Evolutionary conservation across 108 stramenopile genomes (phyloP), one percentile per base, ranked within the genome.

Genomic region (Aurantiochytrium sp.): DNA sequence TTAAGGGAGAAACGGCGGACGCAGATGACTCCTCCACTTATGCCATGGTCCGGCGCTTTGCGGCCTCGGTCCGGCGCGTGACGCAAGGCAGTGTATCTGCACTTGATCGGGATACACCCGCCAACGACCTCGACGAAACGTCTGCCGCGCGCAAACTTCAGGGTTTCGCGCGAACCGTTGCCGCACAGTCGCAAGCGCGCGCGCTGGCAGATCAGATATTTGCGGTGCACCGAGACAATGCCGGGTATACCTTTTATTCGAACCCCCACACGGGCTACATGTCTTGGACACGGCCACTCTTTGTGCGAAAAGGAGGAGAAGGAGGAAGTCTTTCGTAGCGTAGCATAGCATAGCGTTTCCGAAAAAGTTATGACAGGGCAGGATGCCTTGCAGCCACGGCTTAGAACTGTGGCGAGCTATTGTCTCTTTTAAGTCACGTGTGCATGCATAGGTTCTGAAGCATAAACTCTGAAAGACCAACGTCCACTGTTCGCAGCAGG

Each of bases 191-290:
- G n/a, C 49, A 83, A 35, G 76, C 76, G 16, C 76, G 76, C 28
- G 45, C 12, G 49, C 76, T 83, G 45, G 76, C 76, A 12, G 19
- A 21, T 23, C 76, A 83, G 76, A 83, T 83, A 1, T 19, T 83
- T 53, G 45, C 76, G 8, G 76, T 35, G 51, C 45, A 83, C 51
- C 49, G 45, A 0, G 76, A 83, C 51, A 83, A 83, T 35, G 45
- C 76, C 16, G 76, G 76, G 43, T 83, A 83, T 23, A 47, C 76
- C 14, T 83, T 83, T 35, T 83, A 83, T 28, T 53, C 76, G 6
- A 83, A 83, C 76, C 76, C 76, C 18, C 76, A 83, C 76, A 83
- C 76, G 19, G 76, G 76, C n/a, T 83, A 83, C 51, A 83, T 83
- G 76, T 83, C 76, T 16, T 83, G 76, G 76, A 47, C 45, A 23